phyloP scores from a whole-genome alignment of 2,329 filamentous ascomycete genomes.

The Diaporthe vexans region DNA sequence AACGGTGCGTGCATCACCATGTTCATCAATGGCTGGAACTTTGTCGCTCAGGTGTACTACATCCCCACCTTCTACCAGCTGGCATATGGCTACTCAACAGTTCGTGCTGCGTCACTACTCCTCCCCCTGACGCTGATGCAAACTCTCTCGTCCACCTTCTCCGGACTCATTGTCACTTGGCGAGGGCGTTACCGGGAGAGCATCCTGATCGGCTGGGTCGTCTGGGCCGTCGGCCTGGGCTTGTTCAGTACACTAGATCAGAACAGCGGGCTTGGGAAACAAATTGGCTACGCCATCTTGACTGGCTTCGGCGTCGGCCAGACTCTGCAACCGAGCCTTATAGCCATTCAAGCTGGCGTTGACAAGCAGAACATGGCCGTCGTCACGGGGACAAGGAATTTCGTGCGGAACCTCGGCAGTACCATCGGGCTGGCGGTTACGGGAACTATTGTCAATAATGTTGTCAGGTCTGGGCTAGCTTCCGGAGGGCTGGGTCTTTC shows the following conservation, averaged over 20 bases:
- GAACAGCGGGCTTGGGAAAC: slow-evolving; percentile 11
- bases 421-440: slow-evolving; percentile 34
- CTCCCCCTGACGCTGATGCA: slow-evolving; percentile 41
- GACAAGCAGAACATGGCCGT: slow-evolving; percentile 40
- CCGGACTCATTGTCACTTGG: slow-evolving; percentile 38
- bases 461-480: slow-evolving; percentile 12
- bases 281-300: slow-evolving; percentile 40
- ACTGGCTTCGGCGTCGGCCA: slow-evolving; percentile 38
- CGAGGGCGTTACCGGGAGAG: slow-evolving; percentile 38
- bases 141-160: slow-evolving; percentile 39
- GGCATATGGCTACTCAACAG: slow-evolving; percentile 40
- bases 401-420: slow-evolving; percentile 38
- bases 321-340: slow-evolving; percentile 41
- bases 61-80: slow-evolving; percentile 43
- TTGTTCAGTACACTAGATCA: slow-evolving; percentile 37
- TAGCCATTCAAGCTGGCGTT: slow-evolving; percentile 40
- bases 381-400: slow-evolving; percentile 41
- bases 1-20: slow-evolving; percentile 29
- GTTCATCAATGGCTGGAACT: slow-evolving; percentile 43
- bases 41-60: slow-evolving; percentile 42
- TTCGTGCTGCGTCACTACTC: slow-evolving; percentile 39
- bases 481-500: not conserved
- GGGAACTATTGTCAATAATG: slow-evolving; percentile 28
- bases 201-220: slow-evolving; percentile 34
- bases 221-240: slow-evolving; percentile 40